These are phyloP conservation scores for Orbilia javanica DNA, from an alignment of 2,329 filamentous ascomycete species.

Conservation along the genomic window DNA sequence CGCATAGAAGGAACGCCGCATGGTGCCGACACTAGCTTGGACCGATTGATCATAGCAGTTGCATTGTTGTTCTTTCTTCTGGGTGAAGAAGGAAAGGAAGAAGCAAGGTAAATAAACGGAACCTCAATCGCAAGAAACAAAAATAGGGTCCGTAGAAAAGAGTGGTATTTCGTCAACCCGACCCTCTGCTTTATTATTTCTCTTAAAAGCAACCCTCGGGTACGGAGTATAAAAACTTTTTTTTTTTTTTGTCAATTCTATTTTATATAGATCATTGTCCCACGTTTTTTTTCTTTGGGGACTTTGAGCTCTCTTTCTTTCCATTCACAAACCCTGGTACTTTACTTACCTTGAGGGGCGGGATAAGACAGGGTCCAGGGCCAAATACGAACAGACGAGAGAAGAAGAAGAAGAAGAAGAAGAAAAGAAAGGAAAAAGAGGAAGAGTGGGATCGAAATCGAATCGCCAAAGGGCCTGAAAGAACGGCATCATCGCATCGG, in stretches of 20 bases:
- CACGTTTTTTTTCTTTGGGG: background rate
- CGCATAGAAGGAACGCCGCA: constrained; percentile 49
- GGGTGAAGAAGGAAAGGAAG: background rate
- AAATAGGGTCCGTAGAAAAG: constrained; percentile 44
- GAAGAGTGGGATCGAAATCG: constrained; percentile 15
- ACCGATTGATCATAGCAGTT: background rate
- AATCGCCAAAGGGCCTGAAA: background rate
- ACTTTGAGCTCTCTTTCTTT: constrained; percentile 5
- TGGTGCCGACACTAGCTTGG: constrained; percentile 36
- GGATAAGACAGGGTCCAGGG: constrained; percentile 19
- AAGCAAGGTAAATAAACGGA: constrained; percentile 48
- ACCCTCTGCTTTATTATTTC: constrained; percentile 27
- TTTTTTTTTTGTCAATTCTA: background rate
- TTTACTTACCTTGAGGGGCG: constrained; percentile 5
- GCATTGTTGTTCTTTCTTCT: constrained; percentile 8
- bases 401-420: no score
- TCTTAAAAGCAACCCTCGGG: background rate
- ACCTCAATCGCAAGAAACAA: constrained; percentile 22
- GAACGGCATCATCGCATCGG: constrained; percentile 26
- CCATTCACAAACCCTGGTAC: constrained; percentile 11
- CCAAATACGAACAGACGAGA: constrained; percentile 14
- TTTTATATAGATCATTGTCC: constrained; percentile 1
- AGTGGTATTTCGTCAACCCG: constrained; percentile 50
- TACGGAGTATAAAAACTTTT: constrained; percentile 1
- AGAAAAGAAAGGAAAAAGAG: constrained; percentile 1